Percentiles rank a stretch among this genome's conserved stretches.
Evolutionary conservation across 2,329 filamentous ascomycete genomes (phyloP).

Genomic region (Neoarthrinium moseri): DNA sequence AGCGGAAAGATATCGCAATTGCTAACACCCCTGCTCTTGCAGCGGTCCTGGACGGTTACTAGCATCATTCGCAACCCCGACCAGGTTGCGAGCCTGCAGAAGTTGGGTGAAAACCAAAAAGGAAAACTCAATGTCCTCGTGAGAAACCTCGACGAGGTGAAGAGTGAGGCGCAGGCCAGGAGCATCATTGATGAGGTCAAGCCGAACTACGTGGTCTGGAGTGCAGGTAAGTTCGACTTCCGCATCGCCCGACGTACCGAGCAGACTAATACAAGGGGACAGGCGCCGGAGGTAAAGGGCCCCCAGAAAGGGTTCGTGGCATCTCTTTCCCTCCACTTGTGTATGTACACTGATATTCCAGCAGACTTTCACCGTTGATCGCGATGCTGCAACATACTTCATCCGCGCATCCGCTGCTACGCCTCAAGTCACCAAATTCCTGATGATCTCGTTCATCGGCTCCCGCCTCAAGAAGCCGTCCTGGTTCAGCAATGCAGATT

Average conservation of each 20-base stretch:
- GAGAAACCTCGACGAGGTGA: conserved; percentile 69
- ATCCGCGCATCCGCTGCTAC: conserved; percentile 57
- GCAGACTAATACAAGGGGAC: conserved; percentile 19
- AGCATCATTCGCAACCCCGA: conserved; percentile 73
- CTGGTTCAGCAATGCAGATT: conserved; percentile 53
- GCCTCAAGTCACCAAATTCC: conserved; percentile 57
- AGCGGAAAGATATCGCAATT: conserved; percentile 77
- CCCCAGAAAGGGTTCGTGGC: conserved; percentile 41
- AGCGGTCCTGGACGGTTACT: conserved; percentile 73
- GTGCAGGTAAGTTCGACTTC: conserved; percentile 50
- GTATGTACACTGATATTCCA: not conserved
- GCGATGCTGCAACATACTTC: conserved; percentile 63
- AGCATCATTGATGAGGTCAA: conserved; percentile 59
- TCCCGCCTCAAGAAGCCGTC: conserved; percentile 49
- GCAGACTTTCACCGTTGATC: conserved; percentile 27
- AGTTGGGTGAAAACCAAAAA: conserved; percentile 55
- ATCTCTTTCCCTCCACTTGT: not conserved
- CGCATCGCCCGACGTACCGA: not conserved
- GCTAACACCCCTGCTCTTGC: conserved; percentile 73
- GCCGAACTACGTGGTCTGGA: conserved; percentile 68
- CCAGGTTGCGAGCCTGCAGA: conserved; percentile 63
- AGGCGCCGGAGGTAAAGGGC: conserved; percentile 60
- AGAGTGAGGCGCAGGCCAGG: conserved; percentile 59
- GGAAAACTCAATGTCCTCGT: conserved; percentile 70
- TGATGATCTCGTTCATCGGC: conserved; percentile 62